These are phyloP conservation scores for Phaeophleospora eucalypticola DNA, from an alignment of 2,329 filamentous ascomycete species.

Conservation along the genomic window DNA sequence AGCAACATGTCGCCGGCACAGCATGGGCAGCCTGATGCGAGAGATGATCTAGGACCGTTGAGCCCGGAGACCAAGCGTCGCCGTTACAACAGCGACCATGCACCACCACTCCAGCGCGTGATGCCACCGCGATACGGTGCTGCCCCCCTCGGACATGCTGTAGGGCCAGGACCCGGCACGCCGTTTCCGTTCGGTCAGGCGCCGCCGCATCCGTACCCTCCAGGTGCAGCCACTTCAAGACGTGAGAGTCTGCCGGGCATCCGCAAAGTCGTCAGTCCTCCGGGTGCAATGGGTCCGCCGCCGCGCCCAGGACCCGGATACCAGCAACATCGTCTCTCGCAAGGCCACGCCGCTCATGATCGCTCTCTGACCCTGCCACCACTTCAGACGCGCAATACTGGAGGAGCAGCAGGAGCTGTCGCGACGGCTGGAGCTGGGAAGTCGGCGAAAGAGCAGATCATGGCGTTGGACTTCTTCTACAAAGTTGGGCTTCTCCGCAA, in stretches of 20 bases:
- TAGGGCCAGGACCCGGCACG: slow-evolving; percentile 32
- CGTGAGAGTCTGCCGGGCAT: slow-evolving; percentile 42
- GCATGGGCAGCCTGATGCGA: slow-evolving; percentile 24
- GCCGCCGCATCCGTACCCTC: slow-evolving; percentile 39
- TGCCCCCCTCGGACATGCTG: slow-evolving; percentile 10
- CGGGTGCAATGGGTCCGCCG: slow-evolving; percentile 51
- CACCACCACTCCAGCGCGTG: slow-evolving; percentile 38
- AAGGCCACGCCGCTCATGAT: slow-evolving; percentile 37
- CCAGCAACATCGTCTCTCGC: slow-evolving; percentile 31
- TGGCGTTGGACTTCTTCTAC: slow-evolving; percentile 67
- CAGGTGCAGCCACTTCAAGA: slow-evolving; percentile 32
- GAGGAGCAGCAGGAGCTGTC: slow-evolving; percentile 14
- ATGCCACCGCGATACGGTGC: slow-evolving; percentile 29
- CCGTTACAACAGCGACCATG: slow-evolving; percentile 50
- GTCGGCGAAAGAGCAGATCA: slow-evolving; percentile 56
- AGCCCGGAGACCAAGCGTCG: slow-evolving; percentile 60
- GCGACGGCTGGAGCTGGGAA: slow-evolving; percentile 18
- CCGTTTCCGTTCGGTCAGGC: slow-evolving; percentile 37
- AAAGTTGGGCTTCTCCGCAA: slow-evolving; percentile 74
- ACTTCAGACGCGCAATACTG: slow-evolving; percentile 41
- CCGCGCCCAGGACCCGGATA: slow-evolving; percentile 44
- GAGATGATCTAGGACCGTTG: slow-evolving; percentile 43
- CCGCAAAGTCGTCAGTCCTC: slow-evolving; percentile 28
- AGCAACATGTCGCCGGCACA: slow-evolving; percentile 32
- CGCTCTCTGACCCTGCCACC: slow-evolving; percentile 52